Evolutionary conservation across 139 green algal genomes (phyloP).

Genomic region (Chlorella vulgaris): DNA sequence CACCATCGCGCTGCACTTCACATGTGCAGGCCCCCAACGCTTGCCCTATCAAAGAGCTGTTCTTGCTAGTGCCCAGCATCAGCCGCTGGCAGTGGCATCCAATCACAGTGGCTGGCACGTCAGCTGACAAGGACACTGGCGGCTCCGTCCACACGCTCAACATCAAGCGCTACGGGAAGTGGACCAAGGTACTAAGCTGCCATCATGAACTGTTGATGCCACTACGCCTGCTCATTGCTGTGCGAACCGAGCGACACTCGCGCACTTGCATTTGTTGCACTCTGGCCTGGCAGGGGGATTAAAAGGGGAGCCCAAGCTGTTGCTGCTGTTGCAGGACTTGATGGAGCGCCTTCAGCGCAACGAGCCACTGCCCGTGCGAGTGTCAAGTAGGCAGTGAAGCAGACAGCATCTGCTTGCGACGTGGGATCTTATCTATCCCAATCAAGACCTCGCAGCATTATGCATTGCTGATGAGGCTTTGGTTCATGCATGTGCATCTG

Average conservation of each 20-base stretch:
- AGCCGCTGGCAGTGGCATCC: conserved; percentile 55
- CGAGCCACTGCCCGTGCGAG: neutral
- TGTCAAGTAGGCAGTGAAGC: neutral
- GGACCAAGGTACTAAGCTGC: conserved; percentile 12
- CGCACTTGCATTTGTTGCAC: no score
- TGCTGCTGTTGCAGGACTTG: conserved; percentile 27
- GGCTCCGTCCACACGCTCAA: conserved; percentile 2
- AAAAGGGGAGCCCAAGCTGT: no score
- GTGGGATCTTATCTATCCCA: neutral
- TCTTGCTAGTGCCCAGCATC: conserved; percentile 44
- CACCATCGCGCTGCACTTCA: neutral
- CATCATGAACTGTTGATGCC: neutral
- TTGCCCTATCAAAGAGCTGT: conserved; percentile 49
- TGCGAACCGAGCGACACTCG: neutral
- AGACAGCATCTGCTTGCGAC: neutral
- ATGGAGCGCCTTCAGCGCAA: neutral
- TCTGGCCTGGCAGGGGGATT: no score
- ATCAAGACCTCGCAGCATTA: neutral
- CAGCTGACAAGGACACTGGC: neutral
- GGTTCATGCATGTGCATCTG: neutral
- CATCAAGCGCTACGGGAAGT: conserved; percentile 49
- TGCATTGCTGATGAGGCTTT: neutral
- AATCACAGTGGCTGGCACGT: conserved; percentile 30
- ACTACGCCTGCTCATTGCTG: no score
- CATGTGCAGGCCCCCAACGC: conserved; percentile 22